These are phyloP conservation scores for Globisporangium emineosum DNA, from an alignment of 352 stramenopile species.

Conservation along the genomic window DNA sequence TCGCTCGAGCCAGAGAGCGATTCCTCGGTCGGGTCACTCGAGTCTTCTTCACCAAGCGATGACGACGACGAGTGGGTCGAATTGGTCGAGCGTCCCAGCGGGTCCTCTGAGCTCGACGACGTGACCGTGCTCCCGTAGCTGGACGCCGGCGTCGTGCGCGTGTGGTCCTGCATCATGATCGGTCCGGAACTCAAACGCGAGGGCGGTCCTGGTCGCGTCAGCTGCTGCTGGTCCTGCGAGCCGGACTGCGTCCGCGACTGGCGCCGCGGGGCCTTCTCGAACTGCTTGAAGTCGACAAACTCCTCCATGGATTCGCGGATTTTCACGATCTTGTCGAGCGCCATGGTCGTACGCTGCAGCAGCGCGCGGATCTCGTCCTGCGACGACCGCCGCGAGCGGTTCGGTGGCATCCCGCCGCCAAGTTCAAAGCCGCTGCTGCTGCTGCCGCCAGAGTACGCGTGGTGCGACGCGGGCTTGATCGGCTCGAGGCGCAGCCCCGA, in stretches of 20 bases:
- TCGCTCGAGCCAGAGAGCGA: constrained; percentile 23
- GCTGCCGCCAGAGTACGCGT: background rate
- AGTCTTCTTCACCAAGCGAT: constrained; percentile 39
- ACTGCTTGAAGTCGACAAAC: constrained; percentile 80
- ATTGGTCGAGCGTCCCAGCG: constrained; percentile 35
- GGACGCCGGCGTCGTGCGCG: constrained; percentile 27
- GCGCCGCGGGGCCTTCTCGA: constrained; percentile 41
- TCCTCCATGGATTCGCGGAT: constrained; percentile 84
- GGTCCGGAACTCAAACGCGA: constrained; percentile 17
- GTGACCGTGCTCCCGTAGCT: constrained; percentile 62
- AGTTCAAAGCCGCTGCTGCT: constrained; percentile 6
- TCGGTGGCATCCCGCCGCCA: background rate
- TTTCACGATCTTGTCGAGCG: constrained; percentile 79
- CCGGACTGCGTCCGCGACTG: constrained; percentile 20
- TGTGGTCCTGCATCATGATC: constrained; percentile 13
- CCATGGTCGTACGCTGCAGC: constrained; percentile 57
- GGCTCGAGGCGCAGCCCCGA: constrained; percentile 16
- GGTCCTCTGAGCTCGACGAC: constrained; percentile 41
- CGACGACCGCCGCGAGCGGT: constrained; percentile 39
- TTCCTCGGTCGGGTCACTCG: constrained; percentile 29
- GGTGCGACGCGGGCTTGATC: constrained; percentile 9
- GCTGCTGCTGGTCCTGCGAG: constrained; percentile 3
- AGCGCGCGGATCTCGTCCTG: constrained; percentile 76
- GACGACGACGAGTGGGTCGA: constrained; percentile 38
- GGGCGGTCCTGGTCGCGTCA: background rate